Evolutionary conservation across 371 early-diverging fungal genomes (phyloP).

Genomic region (Dinochytrium kinnereticum): DNA sequence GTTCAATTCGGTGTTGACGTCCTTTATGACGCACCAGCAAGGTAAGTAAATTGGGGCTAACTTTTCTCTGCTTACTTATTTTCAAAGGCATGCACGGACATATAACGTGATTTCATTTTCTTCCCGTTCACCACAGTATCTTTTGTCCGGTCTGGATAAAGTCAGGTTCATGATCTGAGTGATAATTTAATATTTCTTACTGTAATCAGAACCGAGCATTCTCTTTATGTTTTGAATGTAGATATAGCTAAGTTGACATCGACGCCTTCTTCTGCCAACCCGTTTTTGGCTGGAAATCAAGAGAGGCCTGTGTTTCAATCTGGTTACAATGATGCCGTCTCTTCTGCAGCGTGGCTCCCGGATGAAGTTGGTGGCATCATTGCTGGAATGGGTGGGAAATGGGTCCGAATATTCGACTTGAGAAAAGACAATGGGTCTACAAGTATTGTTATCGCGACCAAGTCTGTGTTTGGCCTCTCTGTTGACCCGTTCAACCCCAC

Average conservation of each 20-base stretch:
- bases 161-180: no score
- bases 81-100: slow-evolving; percentile 51
- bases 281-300: slow-evolving; percentile 27
- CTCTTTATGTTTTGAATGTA: slow-evolving; percentile 76
- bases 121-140: slow-evolving; percentile 60
- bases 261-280: no score
- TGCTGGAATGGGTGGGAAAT: slow-evolving; percentile 79
- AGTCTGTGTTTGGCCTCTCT: slow-evolving; percentile 72
- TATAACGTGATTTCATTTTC: slow-evolving; percentile 79
- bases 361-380: slow-evolving; percentile 58
- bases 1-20: slow-evolving; percentile 38
- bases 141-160: slow-evolving; percentile 77
- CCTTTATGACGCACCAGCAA: slow-evolving; percentile 32
- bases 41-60: no score
- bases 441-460: slow-evolving; percentile 62
- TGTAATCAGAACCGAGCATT: slow-evolving; percentile 71
- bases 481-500: slow-evolving; percentile 75
- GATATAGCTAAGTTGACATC: no score
- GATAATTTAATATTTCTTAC: no score
- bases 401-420: slow-evolving; percentile 74
- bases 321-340: slow-evolving; percentile 73
- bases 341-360: slow-evolving; percentile 77
- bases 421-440: slow-evolving; percentile 43
- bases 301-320: slow-evolving; percentile 50
- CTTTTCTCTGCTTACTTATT: slow-evolving; percentile 34